A percentile compares a stretch with the other conserved stretches of the same genome.
Evolutionary conservation across 1,284 basidiomycete genomes (phyloP).

Genomic region (Tilletia walkeri): DNA sequence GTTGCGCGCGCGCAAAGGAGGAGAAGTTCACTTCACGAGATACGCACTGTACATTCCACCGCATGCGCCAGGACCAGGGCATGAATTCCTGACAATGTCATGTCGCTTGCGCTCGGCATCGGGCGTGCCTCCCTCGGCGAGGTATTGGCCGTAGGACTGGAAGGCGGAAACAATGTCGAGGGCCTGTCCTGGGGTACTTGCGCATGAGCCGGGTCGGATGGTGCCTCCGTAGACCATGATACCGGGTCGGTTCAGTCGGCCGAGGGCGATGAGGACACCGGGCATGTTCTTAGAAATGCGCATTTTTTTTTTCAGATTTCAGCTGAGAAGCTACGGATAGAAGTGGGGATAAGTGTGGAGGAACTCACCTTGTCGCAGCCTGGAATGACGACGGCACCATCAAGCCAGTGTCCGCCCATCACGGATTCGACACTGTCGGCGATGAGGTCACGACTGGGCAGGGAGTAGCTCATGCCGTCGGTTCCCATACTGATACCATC

Average conservation of each 20-base stretch:
- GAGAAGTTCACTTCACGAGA: neutral
- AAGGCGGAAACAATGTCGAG: conserved; percentile 55
- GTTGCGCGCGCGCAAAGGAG: neutral
- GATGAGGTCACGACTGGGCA: conserved; percentile 52
- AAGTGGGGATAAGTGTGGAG: too few species aligned
- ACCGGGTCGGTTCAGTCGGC: conserved; percentile 53
- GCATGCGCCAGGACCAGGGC: conserved; percentile 54
- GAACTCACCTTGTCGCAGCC: conserved; percentile 51
- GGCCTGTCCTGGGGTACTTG: conserved; percentile 33
- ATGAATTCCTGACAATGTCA: conserved; percentile 50
- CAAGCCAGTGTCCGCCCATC: conserved; percentile 54
- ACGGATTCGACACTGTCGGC: conserved; percentile 54
- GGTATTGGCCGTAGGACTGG: conserved; percentile 54
- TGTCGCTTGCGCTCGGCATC: conserved; percentile 51
- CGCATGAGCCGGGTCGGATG: conserved; percentile 51
- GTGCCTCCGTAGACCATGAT: conserved; percentile 56
- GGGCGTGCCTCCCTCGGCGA: conserved; percentile 45
- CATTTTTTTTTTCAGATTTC: too few species aligned
- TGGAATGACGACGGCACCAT: conserved; percentile 51
- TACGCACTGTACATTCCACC: conserved; percentile 52
- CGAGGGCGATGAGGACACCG: conserved; percentile 54
- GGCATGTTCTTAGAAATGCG: conserved; percentile 47
- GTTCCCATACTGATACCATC: conserved; percentile 56
- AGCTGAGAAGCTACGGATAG: too few species aligned
- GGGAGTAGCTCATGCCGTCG: conserved; percentile 53